phyloP scores from a whole-genome alignment of 495 filamentous ascomycete species.

The Penicillium lagena region DNA sequence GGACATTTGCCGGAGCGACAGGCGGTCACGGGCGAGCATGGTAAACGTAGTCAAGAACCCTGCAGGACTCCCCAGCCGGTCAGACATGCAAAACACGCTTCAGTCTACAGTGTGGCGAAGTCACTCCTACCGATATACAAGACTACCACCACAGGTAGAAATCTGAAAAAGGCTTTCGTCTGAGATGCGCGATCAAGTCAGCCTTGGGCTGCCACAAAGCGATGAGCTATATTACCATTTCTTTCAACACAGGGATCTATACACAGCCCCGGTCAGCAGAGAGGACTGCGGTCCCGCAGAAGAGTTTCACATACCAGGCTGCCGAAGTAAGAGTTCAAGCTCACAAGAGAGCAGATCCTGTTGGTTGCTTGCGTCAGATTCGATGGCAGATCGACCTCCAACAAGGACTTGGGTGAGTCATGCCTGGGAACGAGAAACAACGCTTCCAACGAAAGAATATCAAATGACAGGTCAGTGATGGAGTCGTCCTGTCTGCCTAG shows the following conservation, averaged over 20 bases:
- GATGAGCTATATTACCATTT: conserved; percentile 53
- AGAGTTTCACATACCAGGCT: conserved; percentile 47
- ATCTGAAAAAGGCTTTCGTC: conserved; percentile 89
- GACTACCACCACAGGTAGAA: conserved; percentile 79
- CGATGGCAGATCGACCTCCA: conserved; percentile 2
- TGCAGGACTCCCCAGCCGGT: conserved; percentile 25
- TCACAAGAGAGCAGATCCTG: conserved; percentile 80
- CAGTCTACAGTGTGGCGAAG: conserved; percentile 4
- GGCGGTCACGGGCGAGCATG: conserved; percentile 73
- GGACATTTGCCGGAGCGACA: conserved; percentile 69
- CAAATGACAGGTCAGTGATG: conserved; percentile 74
- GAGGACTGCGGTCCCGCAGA: neutral
- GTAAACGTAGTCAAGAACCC: conserved; percentile 92
- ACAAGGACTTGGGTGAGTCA: conserved; percentile 5
- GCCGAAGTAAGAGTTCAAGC: conserved; percentile 87
- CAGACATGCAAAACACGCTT: conserved; percentile 1
- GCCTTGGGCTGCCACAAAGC: conserved; percentile 15
- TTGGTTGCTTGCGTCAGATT: conserved; percentile 11
- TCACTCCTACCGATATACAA: conserved; percentile 58
- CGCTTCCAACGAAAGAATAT: conserved; percentile 82
- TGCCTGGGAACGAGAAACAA: conserved; percentile 81
- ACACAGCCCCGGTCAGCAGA: conserved; percentile 18
- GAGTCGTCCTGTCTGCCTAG: conserved; percentile 51
- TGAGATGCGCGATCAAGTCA: conserved; percentile 20
- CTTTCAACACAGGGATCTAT: conserved; percentile 77